Evolutionary conservation across 768 basidiomycete genomes (phyloP), one percentile per base, ranked within the genome.

Genomic region (Pulveroboletus frians): DNA sequence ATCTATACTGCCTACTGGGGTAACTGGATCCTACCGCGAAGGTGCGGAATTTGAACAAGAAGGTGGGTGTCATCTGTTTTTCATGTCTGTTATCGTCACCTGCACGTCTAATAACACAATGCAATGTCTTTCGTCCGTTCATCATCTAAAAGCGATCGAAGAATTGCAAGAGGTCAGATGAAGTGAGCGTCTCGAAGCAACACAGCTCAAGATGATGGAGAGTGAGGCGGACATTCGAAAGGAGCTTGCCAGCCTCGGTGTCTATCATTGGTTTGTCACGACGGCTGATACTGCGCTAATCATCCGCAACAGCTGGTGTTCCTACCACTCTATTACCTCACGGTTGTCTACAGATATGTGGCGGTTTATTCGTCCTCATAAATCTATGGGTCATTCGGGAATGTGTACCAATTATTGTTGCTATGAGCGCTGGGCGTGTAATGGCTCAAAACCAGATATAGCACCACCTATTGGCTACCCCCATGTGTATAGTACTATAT

Each of bases 71-170:
- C 15, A 36, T 42, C 49, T 20, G 18, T 21, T 21, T 21, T 4
- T 4, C 21, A 21, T 21, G 21, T 21, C 21, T 21, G 21, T 7
- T 5, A n/a, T 35, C 29, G 13, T 37, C 20, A 9, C 29, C 23
- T 9, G 7, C 2, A 11, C 18, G 44, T n/a, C n/a, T n/a, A 36
- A 36, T 50, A 26, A 26, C 23, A 2, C 14, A 13, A 11, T 13
- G 6, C n/a, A 15, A 11, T 15, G 13, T 29, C 29, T 21, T 37
- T 5, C 3, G 13, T 17, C 23, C 30, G 18, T 6, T 48, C 32
- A n/a, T n/a, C 57, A 96, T 92, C 76, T 99, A 56, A 97, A 96
- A 67, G 95, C 95, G n/a, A 98, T 99, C 57, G 92, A 97, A 17
- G 94, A 98, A 61, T 81, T 99, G 43, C 97, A 97, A 73, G 90